These are phyloP conservation scores for Fusarium napiforme DNA, from an alignment of 2,329 filamentous ascomycete genomes.

Conservation along the genomic window DNA sequence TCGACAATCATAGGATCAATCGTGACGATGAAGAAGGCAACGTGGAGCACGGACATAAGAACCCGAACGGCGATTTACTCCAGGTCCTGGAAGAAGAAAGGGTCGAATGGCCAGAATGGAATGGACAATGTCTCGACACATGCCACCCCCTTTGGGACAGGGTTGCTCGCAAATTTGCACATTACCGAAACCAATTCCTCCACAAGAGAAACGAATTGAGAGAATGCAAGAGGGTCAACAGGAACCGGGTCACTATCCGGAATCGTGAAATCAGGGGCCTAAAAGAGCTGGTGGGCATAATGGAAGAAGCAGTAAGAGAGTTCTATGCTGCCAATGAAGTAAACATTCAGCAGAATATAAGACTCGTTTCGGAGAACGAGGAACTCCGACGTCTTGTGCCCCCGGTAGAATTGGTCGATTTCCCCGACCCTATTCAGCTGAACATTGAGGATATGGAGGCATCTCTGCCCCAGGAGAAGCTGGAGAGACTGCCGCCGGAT, in stretches of 20 bases:
- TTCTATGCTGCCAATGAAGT: not conserved
- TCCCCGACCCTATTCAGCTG: not conserved
- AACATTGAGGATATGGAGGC: not conserved
- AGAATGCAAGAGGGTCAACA: not conserved
- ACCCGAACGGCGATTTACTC: rapidly evolving
- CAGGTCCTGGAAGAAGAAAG: not conserved
- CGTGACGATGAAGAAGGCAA: not conserved
- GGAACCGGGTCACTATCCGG: rapidly evolving
- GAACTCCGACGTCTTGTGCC: not conserved
- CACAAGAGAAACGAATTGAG: not conserved
- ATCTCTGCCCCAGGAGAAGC: not conserved
- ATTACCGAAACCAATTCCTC: not conserved
- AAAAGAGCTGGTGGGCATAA: rapidly evolving
- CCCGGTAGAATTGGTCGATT: not conserved
- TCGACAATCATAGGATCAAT: not conserved
- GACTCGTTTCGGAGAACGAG: not conserved
- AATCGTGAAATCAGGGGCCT: not conserved
- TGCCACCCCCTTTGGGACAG: not conserved
- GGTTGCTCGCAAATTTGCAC: rapidly evolving
- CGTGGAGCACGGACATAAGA: not conserved
- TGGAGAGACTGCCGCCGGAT: not conserved
- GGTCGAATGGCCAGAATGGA: not conserved
- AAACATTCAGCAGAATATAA: not conserved
- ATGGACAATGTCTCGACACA: not conserved
- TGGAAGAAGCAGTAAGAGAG: not conserved